Evolutionary conservation across 768 basidiomycete species (phyloP).

Genomic region (Strobilomyces dryophilus): DNA sequence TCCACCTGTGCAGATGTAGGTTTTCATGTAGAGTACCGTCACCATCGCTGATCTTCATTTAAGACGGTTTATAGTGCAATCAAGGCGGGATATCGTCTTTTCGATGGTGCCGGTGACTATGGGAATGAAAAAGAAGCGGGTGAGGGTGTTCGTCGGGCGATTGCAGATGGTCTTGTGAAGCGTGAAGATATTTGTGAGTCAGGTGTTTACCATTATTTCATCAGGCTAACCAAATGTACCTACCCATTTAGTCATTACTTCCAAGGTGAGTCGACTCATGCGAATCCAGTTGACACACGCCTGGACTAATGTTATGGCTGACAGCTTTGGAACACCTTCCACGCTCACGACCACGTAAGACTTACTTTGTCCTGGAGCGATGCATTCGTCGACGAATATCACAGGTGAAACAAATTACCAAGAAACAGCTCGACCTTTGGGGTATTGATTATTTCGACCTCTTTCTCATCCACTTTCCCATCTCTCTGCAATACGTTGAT

Average conservation of each 20-base stretch:
- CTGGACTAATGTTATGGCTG: slow-evolving; percentile 4
- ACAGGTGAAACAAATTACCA: slow-evolving; percentile 51
- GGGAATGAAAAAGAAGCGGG: slow-evolving; percentile 88
- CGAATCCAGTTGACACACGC: neutral
- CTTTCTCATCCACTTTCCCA: slow-evolving; percentile 82
- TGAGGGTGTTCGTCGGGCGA: slow-evolving; percentile 71
- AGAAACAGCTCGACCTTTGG: slow-evolving; percentile 74
- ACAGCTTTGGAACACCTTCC: slow-evolving; percentile 87
- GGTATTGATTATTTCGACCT: slow-evolving; percentile 82
- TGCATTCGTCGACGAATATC: neutral
- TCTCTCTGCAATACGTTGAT: slow-evolving; percentile 78
- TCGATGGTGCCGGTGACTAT: slow-evolving; percentile 85
- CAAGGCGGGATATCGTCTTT: slow-evolving; percentile 80
- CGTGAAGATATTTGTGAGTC: slow-evolving; percentile 81
- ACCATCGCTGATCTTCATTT: slow-evolving; percentile 2
- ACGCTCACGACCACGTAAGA: slow-evolving; percentile 69
- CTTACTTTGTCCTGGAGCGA: neutral
- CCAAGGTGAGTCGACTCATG: slow-evolving; percentile 48
- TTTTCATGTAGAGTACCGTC: neutral
- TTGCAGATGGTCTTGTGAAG: slow-evolving; percentile 78
- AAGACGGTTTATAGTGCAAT: slow-evolving; percentile 83
- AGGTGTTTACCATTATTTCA: neutral
- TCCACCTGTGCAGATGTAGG: slow-evolving; percentile 56
- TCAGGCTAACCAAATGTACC: neutral
- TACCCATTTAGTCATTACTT: slow-evolving; percentile 62